Evolutionary conservation across 352 stramenopile genomes (phyloP).

Genomic region (Globisporangium polare): DNA sequence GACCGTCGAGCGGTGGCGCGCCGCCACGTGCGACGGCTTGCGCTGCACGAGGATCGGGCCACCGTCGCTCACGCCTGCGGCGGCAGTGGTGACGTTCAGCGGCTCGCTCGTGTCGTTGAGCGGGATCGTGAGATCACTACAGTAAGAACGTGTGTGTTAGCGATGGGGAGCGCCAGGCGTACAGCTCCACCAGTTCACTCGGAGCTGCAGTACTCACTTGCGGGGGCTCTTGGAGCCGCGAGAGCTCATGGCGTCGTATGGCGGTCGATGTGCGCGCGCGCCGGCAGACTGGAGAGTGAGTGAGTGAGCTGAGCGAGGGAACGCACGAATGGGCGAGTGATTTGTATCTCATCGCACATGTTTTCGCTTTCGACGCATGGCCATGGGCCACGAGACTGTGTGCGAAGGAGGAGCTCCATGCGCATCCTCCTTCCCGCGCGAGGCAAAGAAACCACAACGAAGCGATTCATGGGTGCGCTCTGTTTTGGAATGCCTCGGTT

Average conservation of each 20-base stretch:
- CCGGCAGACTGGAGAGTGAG: neutral
- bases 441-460: neutral
- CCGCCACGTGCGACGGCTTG: conserved; percentile 3
- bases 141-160: neutral
- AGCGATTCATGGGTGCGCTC: too few species aligned
- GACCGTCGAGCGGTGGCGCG: conserved; percentile 20
- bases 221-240: conserved; percentile 8
- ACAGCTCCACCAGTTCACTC: neutral
- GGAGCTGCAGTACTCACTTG: conserved; percentile 1
- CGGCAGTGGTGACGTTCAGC: conserved; percentile 11
- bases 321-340: neutral
- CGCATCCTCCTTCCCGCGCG: neutral
- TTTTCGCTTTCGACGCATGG: too few species aligned
- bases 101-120: conserved; percentile 21
- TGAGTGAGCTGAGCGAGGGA: neutral
- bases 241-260: conserved; percentile 3
- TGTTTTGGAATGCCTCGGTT: too few species aligned
- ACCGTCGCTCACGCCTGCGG: conserved; percentile 26
- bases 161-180: neutral
- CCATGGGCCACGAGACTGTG: neutral
- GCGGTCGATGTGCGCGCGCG: neutral
- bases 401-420: neutral
- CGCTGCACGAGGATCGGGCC: conserved; percentile 2
- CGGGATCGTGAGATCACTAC: conserved; percentile 29
- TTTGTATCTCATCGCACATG: neutral